A percentile compares a stretch with the other conserved stretches of the same genome.
Conservation (phyloP, 768 basidiomycete species). For the Grammothele lineata region DNA sequence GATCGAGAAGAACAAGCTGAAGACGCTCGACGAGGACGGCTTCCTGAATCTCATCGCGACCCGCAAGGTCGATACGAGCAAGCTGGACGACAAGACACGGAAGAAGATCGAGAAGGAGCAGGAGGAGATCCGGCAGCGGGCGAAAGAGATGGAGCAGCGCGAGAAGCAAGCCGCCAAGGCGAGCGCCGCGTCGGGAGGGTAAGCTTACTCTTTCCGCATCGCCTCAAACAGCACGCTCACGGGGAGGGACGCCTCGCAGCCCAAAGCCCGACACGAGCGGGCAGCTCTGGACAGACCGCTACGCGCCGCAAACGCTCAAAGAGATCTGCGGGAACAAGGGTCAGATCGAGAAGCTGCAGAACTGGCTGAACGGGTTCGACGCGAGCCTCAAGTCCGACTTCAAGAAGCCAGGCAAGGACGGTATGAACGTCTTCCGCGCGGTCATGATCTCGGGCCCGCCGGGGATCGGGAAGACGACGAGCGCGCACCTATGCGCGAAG, state of each 20-base stretch:
- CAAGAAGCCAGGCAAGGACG: slow-evolving; percentile 92
- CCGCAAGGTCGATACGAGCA: slow-evolving; percentile 36
- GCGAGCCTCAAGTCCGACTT: slow-evolving; percentile 69
- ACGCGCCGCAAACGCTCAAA: slow-evolving; percentile 83
- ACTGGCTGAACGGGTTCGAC: slow-evolving; percentile 88
- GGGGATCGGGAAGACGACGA: slow-evolving; percentile 97
- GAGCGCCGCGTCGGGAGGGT: slow-evolving; percentile 17
- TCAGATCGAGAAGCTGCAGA: slow-evolving; percentile 80
- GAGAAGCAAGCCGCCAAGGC: slow-evolving; percentile 53
- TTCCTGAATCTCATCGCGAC: slow-evolving; percentile 82
- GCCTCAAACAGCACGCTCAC: neutral
- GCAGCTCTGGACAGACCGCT: slow-evolving; percentile 94
- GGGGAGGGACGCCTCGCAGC: neutral
- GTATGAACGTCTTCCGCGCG: slow-evolving; percentile 81
- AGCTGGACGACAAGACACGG: slow-evolving; percentile 66
- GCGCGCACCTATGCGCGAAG: slow-evolving; percentile 89
- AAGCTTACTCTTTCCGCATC: slow-evolving; percentile 5
- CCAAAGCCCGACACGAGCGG: slow-evolving; percentile 23
- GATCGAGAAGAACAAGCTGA: slow-evolving; percentile 76
- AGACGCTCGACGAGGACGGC: slow-evolving; percentile 79
- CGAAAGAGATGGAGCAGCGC: slow-evolving; percentile 72
- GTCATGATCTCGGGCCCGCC: slow-evolving; percentile 91
- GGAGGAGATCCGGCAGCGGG: slow-evolving; percentile 65
- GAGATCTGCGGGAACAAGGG: slow-evolving; percentile 97
- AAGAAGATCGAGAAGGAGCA: slow-evolving; percentile 82